A percentile compares a stretch with the other conserved stretches of the same genome.
phyloP scores from a whole-genome alignment of 129 eudicot genomes.

The Erigeron canadensis region DNA sequence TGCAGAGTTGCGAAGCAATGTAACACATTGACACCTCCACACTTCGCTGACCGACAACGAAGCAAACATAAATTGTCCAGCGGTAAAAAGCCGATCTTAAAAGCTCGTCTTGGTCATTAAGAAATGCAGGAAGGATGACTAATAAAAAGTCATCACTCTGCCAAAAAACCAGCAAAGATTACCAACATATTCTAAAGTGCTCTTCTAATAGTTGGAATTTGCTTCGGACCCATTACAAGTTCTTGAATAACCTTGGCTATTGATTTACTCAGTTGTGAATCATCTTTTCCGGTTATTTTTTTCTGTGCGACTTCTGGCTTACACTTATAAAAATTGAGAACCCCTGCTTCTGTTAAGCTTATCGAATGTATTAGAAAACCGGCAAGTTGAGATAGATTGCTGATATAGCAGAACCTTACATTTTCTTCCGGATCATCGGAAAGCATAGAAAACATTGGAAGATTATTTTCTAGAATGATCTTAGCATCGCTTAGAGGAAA shows the following conservation, averaged over 20 bases:
- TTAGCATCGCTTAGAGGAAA: constrained; percentile 99
- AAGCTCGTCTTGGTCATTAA: constrained; percentile 88
- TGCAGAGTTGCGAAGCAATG: constrained; percentile 80
- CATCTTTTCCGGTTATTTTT: constrained; percentile 41
- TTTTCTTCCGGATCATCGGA: constrained; percentile 99
- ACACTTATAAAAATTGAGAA: constrained; percentile 61
- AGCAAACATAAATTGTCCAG: constrained; percentile 81
- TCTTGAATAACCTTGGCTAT: constrained; percentile 97
- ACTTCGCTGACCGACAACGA: constrained; percentile 94
- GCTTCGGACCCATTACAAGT: constrained; percentile 98
- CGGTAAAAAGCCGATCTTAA: constrained; percentile 79
- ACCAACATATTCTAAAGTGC: constrained; percentile 89
- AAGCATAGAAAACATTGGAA: constrained; percentile 97
- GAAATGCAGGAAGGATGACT: constrained; percentile 90
- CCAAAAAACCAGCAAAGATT: constrained; percentile 91
- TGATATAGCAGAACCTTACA: constrained; percentile 86
- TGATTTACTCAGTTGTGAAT: constrained; percentile 72
- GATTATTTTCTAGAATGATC: constrained; percentile 88
- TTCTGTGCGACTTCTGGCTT: constrained; percentile 47
- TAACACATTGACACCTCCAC: constrained; percentile 88
- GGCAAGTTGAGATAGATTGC: constrained; percentile 87
- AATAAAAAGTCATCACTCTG: constrained; percentile 84
- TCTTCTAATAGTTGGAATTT: constrained; percentile 91
- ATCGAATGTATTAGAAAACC: constrained; percentile 89
- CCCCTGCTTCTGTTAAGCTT: constrained; percentile 96